A percentile compares a stretch with the other conserved stretches of the same genome.
phyloP scores from a whole-genome alignment of 2,329 filamentous ascomycete genomes.

The Chrysoporthe puriensis region DNA sequence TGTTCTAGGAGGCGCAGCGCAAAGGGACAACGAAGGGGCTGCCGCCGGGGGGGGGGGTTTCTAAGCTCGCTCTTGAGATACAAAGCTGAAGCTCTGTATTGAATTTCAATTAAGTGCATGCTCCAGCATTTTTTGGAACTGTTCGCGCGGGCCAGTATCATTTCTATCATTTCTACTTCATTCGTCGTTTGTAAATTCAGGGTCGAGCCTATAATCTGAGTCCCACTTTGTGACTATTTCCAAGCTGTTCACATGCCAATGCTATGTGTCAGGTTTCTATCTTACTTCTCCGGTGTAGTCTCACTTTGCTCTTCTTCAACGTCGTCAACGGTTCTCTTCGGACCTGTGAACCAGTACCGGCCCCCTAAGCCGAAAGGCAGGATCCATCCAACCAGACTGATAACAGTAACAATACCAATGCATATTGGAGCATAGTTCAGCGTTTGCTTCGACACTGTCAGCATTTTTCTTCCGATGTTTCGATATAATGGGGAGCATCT shows the following conservation, averaged over 20 bases:
- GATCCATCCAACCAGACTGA: slow-evolving; percentile 42
- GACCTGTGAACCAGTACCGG: slow-evolving; percentile 42
- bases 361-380: slow-evolving; percentile 41
- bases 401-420: slow-evolving; percentile 41
- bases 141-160: background rate
- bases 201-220: no score
- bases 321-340: slow-evolving; percentile 40
- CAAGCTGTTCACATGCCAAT: background rate
- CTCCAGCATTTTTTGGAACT: background rate
- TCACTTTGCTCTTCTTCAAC: background rate
- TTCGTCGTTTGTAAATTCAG: no score
- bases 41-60: background rate
- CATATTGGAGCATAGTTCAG: slow-evolving; percentile 46
- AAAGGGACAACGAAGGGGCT: background rate
- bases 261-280: background rate
- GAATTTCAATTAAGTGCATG: background rate
- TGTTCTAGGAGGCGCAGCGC: background rate
- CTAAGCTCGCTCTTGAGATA: background rate
- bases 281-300: background rate
- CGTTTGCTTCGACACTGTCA: slow-evolving; percentile 32
- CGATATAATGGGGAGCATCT: background rate
- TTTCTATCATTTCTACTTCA: background rate
- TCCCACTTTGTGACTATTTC: no score
- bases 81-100: background rate
- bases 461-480: background rate